Base-by-base conservation (phyloP, 192 early-diverging fungal genomes). In the Coemansia sp. region DNA sequence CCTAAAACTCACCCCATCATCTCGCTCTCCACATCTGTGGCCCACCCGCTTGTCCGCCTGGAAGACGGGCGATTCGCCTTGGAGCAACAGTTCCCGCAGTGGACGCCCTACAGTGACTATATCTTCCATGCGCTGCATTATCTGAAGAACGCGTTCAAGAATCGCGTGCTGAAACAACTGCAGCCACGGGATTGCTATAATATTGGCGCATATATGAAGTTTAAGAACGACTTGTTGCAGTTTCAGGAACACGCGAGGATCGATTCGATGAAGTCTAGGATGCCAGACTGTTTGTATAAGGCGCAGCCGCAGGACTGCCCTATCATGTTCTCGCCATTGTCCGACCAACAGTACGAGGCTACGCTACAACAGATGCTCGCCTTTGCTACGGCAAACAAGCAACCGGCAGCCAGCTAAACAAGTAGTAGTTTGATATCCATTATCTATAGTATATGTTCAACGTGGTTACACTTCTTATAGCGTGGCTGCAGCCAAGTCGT, bases 41-140 rank as follows among this genome's bases (percentile, higher is more conserved):
- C 90, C 57, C 95, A 97, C 69, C 95, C 95, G 38, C 84, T 97
- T 19, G 85, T 97, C 23, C 89, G 90, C 68, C 62, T 81, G n/a
- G 79, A 87, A 12, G 77, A 84, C 55, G 90, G 90, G 8, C 68
- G 84, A 23, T 87, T 96, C 63, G 87, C 85, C 1, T 71, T 94
- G 6, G 82, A 88, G 39, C 90, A 92, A 62, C 90, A 91, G 69
- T 95, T 95, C 63, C 89, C 93, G 2, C 78, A 86, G 62, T 94
- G 93, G 93, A 77, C 90, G 72, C 88, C 94, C 11, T 85, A 93
- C 65, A 90, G 88, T 67, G 92, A 95, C 74, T 91, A 89, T 70
- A 88, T 97, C 15, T 89, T 88, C 62, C 93, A 97, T 72, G 80
- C 95, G 3, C 84, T 97, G 67, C 90, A 94, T 67, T 97, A 93